Conservation (phyloP, 257 asterid genomes). For the Knoxia roxburghii region DNA sequence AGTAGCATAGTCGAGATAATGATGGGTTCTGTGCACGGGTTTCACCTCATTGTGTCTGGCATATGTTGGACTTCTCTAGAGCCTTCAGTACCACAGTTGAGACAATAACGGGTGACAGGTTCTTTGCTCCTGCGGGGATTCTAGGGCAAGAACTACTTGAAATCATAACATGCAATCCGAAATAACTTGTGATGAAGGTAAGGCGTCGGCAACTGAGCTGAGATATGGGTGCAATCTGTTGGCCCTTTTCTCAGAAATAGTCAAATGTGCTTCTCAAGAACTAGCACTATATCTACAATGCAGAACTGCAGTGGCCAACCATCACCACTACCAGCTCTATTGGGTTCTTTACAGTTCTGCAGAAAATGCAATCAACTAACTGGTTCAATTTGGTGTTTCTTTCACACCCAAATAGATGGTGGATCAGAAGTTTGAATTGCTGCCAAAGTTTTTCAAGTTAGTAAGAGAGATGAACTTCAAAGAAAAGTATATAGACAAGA, state of each 20-base stretch:
- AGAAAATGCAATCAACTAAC: neutral
- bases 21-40: no score
- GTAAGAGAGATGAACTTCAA: slow-evolving; percentile 21
- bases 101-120: no score
- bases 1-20: no score
- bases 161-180: no score
- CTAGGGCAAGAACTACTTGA: no score
- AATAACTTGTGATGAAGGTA: neutral
- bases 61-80: no score
- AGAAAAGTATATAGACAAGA: slow-evolving; percentile 28
- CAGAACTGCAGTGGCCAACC: slow-evolving; percentile 9
- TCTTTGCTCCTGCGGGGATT: no score
- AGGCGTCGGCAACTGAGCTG: neutral
- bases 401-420: slow-evolving; percentile 41
- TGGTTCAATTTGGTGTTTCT: neutral
- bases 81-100: no score
- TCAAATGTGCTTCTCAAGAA: slow-evolving; percentile 1
- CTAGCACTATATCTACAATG: neutral
- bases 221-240: neutral
- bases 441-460: slow-evolving; percentile 9
- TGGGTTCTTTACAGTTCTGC: neutral
- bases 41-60: no score
- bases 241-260: neutral
- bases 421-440: slow-evolving; percentile 31
- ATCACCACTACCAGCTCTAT: slow-evolving; percentile 13